Percentiles rank a stretch among this genome's conserved stretches.
These are phyloP conservation scores for Groenewaldozyma sp. DNA, from an alignment of 1,139 yeast genomes.

Conservation along the genomic window DNA sequence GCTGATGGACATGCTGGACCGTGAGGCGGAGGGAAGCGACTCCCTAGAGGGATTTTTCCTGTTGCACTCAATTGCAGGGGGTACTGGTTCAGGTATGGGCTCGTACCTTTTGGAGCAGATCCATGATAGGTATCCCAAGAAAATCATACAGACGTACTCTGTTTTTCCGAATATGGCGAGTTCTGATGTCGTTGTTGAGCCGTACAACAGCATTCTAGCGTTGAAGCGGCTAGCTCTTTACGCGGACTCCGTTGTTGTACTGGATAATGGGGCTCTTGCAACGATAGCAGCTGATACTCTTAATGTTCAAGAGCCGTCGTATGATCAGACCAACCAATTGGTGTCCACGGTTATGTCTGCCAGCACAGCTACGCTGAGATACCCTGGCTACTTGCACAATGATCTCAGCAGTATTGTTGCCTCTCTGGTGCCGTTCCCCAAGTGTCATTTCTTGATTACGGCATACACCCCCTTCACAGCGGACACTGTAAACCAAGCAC, in stretches of 20 bases:
- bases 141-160: constrained; percentile 74
- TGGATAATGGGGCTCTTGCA: constrained; percentile 81
- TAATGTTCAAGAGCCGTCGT: constrained; percentile 38
- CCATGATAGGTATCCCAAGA: constrained; percentile 75
- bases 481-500: constrained; percentile 49
- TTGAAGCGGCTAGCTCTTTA: constrained; percentile 70
- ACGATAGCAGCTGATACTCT: constrained; percentile 51
- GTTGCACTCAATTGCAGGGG: constrained; percentile 96
- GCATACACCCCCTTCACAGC: constrained; percentile 81
- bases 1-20: constrained; percentile 70
- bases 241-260: constrained; percentile 79
- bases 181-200: constrained; percentile 95
- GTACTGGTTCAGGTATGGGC: constrained; percentile 96
- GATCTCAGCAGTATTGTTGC: constrained; percentile 78
- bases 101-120: constrained; percentile 69
- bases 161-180: constrained; percentile 61
- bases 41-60: constrained; percentile 84
- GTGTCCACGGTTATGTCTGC: constrained; percentile 81
- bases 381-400: constrained; percentile 87
- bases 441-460: constrained; percentile 76
- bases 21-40: constrained; percentile 88
- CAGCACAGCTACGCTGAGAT: constrained; percentile 76
- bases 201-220: constrained; percentile 81
- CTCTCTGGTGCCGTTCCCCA: constrained; percentile 80
- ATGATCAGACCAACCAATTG: constrained; percentile 72